Base-by-base conservation (phyloP, 169 alveolate genomes). In the Plasmodium coatneyi region DNA sequence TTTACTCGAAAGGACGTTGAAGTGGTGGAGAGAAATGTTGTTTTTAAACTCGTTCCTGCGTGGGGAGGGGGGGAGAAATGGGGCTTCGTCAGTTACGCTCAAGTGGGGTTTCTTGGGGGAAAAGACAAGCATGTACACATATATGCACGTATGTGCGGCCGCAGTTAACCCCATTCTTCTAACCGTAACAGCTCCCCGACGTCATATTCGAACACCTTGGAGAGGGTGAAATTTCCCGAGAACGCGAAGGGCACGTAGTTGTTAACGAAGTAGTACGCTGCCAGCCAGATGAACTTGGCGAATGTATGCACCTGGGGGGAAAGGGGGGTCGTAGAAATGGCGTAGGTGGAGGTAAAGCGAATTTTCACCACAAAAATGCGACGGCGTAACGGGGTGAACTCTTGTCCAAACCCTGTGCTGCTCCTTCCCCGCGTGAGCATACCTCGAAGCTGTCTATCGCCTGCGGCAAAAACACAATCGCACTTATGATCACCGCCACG, bases 221-320 rank as follows among this genome's bases (percentile, higher is more conserved):
- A 56, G n/a, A 87, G n/a, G 25, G 52, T 87, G 46, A 87, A 87
- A 87, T 79, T 56, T 76, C 70, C 39, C 10, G 93, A 87, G 70
- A 87, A 87, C 32, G 93, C 43, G 80, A 87, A 87, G 25, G 93
- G 93, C 19, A 79, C 30, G 52, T 87, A 87, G 49, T 79, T 60
- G 43, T 78, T 87, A 25, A 39, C 74, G n/a, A 87, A 78, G 80
- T 87, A 87, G 80, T 87, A 87, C 1, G 93, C 81, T 36, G 41
- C 87, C 71, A 87, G 28, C 93, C 93, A 87, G n/a, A 87, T n/a
- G 10, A 79, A 39, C 71, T 87, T 87, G 76, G 60, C 12, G 28
- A 87, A 76, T 34, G 87, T 87, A 28, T 79, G 49, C 30, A 36
- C 34, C 93, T 87, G 71, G 30, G 76, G 76, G 2, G 2, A 25